These are phyloP conservation scores for Colletotrichum endophyticum DNA, from an alignment of 2,329 filamentous ascomycete species.

Conservation along the genomic window DNA sequence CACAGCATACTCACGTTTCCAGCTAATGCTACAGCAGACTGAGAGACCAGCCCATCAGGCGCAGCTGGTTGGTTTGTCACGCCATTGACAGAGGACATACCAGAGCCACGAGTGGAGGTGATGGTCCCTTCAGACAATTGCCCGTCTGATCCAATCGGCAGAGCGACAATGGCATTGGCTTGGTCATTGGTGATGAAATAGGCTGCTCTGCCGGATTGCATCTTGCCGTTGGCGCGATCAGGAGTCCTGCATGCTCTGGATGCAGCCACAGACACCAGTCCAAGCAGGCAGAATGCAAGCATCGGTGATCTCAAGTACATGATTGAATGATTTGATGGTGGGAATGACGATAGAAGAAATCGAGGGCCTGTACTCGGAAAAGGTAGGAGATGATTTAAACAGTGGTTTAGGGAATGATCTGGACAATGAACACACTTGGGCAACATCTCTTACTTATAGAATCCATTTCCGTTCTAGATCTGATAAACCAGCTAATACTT, in stretches of 20 bases:
- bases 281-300: background rate
- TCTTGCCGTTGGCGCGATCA: background rate
- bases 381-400: background rate
- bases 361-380: background rate
- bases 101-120: conserved; percentile 52
- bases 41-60: conserved; percentile 56
- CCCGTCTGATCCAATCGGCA: conserved; percentile 53
- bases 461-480: background rate
- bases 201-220: conserved; percentile 37
- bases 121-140: conserved; percentile 45
- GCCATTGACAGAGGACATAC: conserved; percentile 44
- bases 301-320: background rate
- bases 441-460: background rate
- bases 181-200: conserved; percentile 62
- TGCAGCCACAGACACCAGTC: background rate
- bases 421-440: background rate
- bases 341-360: background rate
- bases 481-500: background rate
- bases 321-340: background rate
- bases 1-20: conserved; percentile 47
- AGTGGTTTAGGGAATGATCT: background rate
- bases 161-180: conserved; percentile 51
- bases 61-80: conserved; percentile 39
- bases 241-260: background rate
- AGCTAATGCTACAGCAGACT: conserved; percentile 53